These are phyloP conservation scores for Penicillium ucsense DNA, from an alignment of 495 filamentous ascomycete species.

Conservation along the genomic window DNA sequence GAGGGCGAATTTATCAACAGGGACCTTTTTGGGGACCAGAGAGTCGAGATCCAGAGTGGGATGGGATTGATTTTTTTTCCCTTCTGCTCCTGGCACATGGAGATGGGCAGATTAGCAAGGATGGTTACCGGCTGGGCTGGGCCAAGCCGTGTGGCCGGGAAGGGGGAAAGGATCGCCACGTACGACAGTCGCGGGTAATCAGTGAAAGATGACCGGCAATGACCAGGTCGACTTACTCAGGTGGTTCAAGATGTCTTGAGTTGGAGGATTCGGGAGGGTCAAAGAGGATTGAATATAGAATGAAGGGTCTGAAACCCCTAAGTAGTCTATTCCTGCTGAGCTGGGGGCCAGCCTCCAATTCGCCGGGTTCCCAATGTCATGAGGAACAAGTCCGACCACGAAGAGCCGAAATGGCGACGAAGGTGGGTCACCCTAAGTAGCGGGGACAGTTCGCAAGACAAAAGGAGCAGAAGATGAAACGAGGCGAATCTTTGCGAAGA, in stretches of 20 bases:
- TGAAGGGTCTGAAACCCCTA: constrained; percentile 1
- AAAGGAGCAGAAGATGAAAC: no score
- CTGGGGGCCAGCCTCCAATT: no score
- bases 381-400: no score
- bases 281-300: background rate
- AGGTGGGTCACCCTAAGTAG: no score
- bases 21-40: no score
- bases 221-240: no score
- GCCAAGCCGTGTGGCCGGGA: background rate
- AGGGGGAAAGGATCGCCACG: background rate
- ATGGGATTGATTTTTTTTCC: background rate
- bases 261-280: background rate
- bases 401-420: no score
- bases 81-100: background rate
- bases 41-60: background rate
- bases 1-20: background rate
- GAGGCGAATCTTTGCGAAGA: no score
- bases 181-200: background rate
- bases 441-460: no score
- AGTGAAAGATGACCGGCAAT: no score
- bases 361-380: no score
- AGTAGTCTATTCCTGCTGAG: no score
- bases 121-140: background rate
- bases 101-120: constrained; percentile 1
- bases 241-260: background rate